Conservation (phyloP, 2,329 filamentous ascomycete species). For the Pseudocercospora musae region DNA sequence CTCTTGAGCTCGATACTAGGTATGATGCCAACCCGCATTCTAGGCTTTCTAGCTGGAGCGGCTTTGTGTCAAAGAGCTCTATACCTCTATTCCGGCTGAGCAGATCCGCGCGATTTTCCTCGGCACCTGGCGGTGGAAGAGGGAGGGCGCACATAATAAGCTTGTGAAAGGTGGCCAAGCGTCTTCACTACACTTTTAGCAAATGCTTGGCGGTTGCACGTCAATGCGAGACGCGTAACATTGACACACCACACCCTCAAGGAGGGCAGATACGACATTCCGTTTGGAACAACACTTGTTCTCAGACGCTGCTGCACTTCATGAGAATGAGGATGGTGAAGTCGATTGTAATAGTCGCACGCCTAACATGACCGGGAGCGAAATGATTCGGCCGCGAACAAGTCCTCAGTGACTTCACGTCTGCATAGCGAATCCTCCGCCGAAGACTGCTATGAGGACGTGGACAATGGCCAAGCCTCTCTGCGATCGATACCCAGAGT, state of each 20-base stretch:
- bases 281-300: no score
- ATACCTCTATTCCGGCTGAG: background rate
- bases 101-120: background rate
- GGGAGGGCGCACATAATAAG: background rate
- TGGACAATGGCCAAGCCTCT: conserved; percentile 2
- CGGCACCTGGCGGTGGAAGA: background rate
- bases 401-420: background rate
- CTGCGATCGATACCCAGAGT: conserved; percentile 10
- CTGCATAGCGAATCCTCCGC: background rate
- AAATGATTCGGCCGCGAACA: background rate
- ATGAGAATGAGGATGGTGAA: no score
- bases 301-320: no score
- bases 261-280: no score
- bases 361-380: background rate
- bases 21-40: background rate
- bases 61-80: background rate
- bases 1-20: background rate
- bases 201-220: background rate
- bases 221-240: background rate
- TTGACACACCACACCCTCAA: no score
- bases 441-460: background rate
- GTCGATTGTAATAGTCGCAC: no score
- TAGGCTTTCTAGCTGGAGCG: background rate
- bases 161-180: background rate
- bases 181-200: background rate